Conservation (phyloP, 2,329 filamentous ascomycete genomes). For the Epichloe baconii region DNA sequence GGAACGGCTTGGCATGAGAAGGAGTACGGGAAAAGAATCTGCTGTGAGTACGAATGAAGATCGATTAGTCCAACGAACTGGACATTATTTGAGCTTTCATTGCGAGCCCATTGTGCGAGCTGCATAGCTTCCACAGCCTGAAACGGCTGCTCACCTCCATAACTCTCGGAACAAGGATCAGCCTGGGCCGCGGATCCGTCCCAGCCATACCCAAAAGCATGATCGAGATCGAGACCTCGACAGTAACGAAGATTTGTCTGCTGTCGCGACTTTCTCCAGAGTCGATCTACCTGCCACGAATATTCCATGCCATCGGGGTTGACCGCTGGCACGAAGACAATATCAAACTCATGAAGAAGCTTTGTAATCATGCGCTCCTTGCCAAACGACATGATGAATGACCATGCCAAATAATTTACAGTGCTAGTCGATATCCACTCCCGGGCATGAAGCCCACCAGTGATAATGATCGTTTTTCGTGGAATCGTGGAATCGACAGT, state of each 20-base stretch:
- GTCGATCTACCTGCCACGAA: constrained; percentile 77
- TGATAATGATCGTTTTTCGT: constrained; percentile 68
- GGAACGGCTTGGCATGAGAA: constrained; percentile 69
- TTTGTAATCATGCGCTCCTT: constrained; percentile 59
- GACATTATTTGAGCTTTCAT: constrained; percentile 60
- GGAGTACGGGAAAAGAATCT: constrained; percentile 84
- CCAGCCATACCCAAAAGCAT: constrained; percentile 77
- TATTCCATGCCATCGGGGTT: constrained; percentile 95
- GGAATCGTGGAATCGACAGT: constrained; percentile 28
- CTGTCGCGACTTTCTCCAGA: constrained; percentile 93
- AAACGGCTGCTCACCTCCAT: constrained; percentile 71
- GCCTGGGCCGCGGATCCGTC: constrained; percentile 48
- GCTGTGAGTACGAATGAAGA: constrained; percentile 88
- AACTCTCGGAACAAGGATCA: constrained; percentile 86
- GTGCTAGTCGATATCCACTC: constrained; percentile 95
- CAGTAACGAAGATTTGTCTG: constrained; percentile 73
- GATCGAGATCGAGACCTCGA: constrained; percentile 78
- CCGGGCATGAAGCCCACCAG: constrained; percentile 79
- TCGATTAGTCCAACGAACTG: constrained; percentile 79
- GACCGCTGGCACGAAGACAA: constrained; percentile 74
- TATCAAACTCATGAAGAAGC: constrained; percentile 72
- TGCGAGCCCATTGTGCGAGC: constrained; percentile 71
- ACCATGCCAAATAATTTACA: constrained; percentile 83
- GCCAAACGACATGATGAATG: constrained; percentile 70
- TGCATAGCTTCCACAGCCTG: constrained; percentile 65